Percentiles rank a stretch among this genome's conserved stretches.
These are phyloP conservation scores for Vitis rotundifolia DNA, from an alignment of 164 flowering plant genomes.

Conservation along the genomic window DNA sequence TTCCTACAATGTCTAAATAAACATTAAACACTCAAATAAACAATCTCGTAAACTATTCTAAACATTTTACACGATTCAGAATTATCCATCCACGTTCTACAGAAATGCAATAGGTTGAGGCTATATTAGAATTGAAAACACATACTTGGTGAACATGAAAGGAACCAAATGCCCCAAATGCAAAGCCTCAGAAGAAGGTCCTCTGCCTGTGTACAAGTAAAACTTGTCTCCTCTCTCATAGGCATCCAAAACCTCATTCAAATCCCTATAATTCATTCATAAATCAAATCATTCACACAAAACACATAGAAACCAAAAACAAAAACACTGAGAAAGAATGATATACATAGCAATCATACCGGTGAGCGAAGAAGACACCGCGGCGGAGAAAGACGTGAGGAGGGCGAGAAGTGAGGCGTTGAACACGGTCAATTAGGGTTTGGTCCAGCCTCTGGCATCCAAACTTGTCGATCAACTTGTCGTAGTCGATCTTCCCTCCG, in stretches of 20 bases:
- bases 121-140: neutral
- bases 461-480: constrained; percentile 88
- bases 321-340: neutral
- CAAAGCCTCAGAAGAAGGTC: constrained; percentile 91
- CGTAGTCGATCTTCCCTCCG: constrained; percentile 91
- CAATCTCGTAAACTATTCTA: too few relatives aligned
- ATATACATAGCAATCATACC: constrained; percentile 26
- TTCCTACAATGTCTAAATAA: too few relatives aligned
- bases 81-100: too few relatives aligned
- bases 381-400: constrained; percentile 97
- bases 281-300: neutral
- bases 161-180: constrained; percentile 93
- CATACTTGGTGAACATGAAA: constrained; percentile 92
- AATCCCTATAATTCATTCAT: constrained; percentile 44
- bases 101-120: neutral
- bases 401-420: constrained; percentile 75
- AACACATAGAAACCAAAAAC: neutral
- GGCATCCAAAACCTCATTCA: constrained; percentile 69
- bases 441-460: constrained; percentile 83
- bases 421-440: constrained; percentile 61
- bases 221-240: constrained; percentile 87
- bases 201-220: constrained; percentile 86
- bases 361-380: constrained; percentile 92
- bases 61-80: too few relatives aligned
- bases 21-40: too few relatives aligned